Percentiles rank a stretch among this genome's conserved stretches.
Evolutionary conservation across 2,329 filamentous ascomycete species (phyloP).

Genomic region (Rhynchosporium secalis): DNA sequence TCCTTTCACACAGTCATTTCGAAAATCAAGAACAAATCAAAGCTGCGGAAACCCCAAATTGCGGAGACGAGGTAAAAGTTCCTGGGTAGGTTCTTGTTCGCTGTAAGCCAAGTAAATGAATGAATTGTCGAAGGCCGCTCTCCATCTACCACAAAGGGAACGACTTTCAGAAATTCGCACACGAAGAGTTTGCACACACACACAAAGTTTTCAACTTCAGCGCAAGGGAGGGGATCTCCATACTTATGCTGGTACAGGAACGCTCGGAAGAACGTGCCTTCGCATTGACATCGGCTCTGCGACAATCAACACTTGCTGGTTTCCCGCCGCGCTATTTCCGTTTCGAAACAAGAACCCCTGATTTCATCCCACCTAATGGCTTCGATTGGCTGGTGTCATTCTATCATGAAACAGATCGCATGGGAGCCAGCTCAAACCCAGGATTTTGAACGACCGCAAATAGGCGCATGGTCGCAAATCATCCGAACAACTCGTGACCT

Average conservation of each 20-base stretch:
- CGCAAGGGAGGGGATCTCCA: not conserved
- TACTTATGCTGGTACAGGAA: not conserved
- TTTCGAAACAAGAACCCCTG: not conserved
- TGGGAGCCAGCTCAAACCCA: not conserved
- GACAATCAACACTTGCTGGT: not conserved
- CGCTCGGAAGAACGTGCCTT: not conserved
- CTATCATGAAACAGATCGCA: slow-evolving; percentile 1
- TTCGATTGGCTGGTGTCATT: not conserved
- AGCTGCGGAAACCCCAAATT: not conserved
- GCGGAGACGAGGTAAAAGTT: not conserved
- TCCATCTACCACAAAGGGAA: not conserved
- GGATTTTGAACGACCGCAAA: not conserved
- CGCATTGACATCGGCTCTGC: not conserved
- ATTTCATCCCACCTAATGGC: not conserved
- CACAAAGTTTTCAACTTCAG: not conserved
- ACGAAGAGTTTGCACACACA: not conserved
- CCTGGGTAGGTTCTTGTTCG: not conserved
- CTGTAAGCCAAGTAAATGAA: not conserved
- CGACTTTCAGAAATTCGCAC: not conserved
- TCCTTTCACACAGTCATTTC: not conserved
- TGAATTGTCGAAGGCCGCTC: not conserved
- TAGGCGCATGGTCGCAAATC: not conserved
- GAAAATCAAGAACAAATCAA: not conserved
- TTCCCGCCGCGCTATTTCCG: not conserved
- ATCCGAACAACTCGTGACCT: not conserved